These are phyloP conservation scores for Babesia gibsoni DNA, from an alignment of 169 alveolate species.

Conservation along the genomic window DNA sequence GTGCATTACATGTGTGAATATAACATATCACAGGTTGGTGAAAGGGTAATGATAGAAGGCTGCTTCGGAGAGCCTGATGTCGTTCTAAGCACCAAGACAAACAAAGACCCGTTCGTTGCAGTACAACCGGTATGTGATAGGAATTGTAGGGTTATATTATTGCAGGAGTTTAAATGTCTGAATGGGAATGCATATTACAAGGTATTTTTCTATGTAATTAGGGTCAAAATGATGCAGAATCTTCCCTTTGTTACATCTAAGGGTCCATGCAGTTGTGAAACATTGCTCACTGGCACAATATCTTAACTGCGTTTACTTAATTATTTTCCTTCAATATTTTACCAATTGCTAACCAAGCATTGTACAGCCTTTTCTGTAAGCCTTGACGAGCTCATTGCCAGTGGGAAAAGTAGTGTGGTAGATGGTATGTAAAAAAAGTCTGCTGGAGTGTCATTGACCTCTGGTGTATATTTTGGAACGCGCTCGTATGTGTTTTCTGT, in stretches of 20 bases:
- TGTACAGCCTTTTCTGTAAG: background rate
- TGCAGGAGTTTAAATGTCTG: constrained; percentile 52
- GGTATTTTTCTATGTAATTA: constrained; percentile 12
- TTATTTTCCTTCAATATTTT: background rate
- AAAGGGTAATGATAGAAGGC: constrained; percentile 58
- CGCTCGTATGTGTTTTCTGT: background rate
- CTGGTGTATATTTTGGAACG: background rate
- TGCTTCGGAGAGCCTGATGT: constrained; percentile 71
- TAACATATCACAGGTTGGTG: constrained; percentile 65
- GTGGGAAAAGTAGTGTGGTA: constrained; percentile 19
- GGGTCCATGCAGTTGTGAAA: constrained; percentile 56
- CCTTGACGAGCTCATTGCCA: constrained; percentile 19
- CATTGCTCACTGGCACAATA: constrained; percentile 52
- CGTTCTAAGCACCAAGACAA: constrained; percentile 70
- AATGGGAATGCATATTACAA: constrained; percentile 57
- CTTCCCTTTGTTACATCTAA: constrained; percentile 47
- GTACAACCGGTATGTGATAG: constrained; percentile 62
- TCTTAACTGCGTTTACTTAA: constrained; percentile 10
- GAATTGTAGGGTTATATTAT: background rate
- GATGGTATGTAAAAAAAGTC: background rate
- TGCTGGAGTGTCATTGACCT: background rate
- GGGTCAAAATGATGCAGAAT: constrained; percentile 8
- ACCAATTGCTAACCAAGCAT: constrained; percentile 16
- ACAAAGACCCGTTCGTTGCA: constrained; percentile 72
- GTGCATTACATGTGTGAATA: background rate